phyloP scores from a whole-genome alignment of 1,139 yeast genomes.

The Candida labiduridarum region DNA sequence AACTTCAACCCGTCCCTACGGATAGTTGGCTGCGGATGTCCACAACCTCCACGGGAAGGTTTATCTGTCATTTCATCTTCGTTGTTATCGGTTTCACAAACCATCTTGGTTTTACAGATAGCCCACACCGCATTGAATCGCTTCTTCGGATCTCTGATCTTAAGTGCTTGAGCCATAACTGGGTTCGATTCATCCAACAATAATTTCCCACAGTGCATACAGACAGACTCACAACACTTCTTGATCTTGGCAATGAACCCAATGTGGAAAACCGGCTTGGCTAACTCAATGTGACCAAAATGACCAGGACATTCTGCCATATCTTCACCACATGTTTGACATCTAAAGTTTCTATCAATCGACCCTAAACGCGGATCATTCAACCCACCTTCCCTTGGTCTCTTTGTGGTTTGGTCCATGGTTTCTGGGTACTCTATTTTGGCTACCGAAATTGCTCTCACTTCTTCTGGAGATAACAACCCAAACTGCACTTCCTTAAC shows the following conservation, averaged over 20 bases:
- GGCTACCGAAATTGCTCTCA: constrained; percentile 95
- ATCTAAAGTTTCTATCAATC: constrained; percentile 95
- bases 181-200: constrained; percentile 85
- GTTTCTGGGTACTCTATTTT: constrained; percentile 98
- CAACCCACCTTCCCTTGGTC: constrained; percentile 95
- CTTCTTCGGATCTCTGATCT: constrained; percentile 90
- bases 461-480: constrained; percentile 95
- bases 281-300: constrained; percentile 97
- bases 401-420: constrained; percentile 94
- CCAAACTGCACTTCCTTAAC: constrained; percentile 99
- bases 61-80: constrained; percentile 59
- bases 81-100: constrained; percentile 89
- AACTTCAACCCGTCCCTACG: constrained; percentile 95
- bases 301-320: constrained; percentile 99
- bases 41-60: constrained; percentile 91
- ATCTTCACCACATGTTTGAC: constrained; percentile 99
- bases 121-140: constrained; percentile 97
- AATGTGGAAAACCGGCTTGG: constrained; percentile 97
- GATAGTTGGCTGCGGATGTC: constrained; percentile 93
- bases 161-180: constrained; percentile 85
- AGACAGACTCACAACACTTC: constrained; percentile 93
- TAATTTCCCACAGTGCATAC: constrained; percentile 98
- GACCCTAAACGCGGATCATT: constrained; percentile 97
- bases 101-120: constrained; percentile 86
- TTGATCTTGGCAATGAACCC: constrained; percentile 93